These are phyloP conservation scores for Chrysophaeum taylorii DNA, from an alignment of 352 stramenopile species.

Conservation along the genomic window DNA sequence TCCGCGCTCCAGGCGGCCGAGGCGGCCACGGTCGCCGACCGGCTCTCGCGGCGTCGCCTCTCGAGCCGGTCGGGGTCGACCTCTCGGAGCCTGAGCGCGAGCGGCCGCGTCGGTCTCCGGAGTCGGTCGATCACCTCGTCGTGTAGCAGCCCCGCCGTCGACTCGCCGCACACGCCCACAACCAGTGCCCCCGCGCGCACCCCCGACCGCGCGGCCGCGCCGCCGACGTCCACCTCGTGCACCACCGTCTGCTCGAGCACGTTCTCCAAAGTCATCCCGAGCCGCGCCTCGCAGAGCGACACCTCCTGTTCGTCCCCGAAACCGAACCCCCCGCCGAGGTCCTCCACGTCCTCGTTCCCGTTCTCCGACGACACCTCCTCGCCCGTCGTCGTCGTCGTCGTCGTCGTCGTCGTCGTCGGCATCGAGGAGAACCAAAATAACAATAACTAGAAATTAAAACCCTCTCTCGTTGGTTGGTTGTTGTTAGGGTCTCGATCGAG, in stretches of 20 bases:
- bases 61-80: background rate
- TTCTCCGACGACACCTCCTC: background rate
- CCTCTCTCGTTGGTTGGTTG: too few species aligned
- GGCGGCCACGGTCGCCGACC: background rate
- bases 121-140: slow-evolving; percentile 3
- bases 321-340: background rate
- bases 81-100: background rate
- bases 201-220: background rate
- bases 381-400: background rate
- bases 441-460: too few species aligned
- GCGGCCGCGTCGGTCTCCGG: background rate
- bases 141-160: slow-evolving; percentile 3
- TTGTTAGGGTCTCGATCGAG: too few species aligned
- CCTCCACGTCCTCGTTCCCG: background rate
- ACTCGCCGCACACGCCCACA: background rate
- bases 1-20: background rate
- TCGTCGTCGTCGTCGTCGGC: background rate
- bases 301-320: background rate
- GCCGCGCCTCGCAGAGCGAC: background rate
- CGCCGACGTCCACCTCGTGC: background rate
- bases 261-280: slow-evolving; percentile 13
- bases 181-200: background rate
- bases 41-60: background rate
- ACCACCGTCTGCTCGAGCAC: slow-evolving; percentile 10
- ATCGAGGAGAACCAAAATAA: too few species aligned